Percentiles rank a stretch among this genome's conserved stretches.
Conservation (phyloP, 2,329 filamentous ascomycete species). For the Aspergillus sp. region DNA sequence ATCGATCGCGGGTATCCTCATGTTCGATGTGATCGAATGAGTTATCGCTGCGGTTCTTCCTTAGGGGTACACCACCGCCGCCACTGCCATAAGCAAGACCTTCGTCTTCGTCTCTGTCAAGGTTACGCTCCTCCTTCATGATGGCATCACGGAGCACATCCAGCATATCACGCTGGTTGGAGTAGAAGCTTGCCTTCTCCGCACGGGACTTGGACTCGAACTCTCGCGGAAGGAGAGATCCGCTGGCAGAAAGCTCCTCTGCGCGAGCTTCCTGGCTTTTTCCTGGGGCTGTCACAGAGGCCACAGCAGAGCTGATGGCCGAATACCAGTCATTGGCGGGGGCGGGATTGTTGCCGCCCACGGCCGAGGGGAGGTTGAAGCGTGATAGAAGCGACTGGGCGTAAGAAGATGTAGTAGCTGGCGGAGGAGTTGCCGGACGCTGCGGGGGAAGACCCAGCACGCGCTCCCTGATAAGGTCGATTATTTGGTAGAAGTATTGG, state of each 20-base stretch:
- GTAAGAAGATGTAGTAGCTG: constrained; percentile 56
- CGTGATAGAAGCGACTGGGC: constrained; percentile 79
- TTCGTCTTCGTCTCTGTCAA: constrained; percentile 45
- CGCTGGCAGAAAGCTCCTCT: constrained; percentile 56
- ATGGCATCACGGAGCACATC: constrained; percentile 73
- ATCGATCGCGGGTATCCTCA: constrained; percentile 54
- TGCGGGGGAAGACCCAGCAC: constrained; percentile 73
- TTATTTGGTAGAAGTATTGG: constrained; percentile 68
- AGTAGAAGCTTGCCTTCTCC: constrained; percentile 72
- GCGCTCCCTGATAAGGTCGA: constrained; percentile 72
- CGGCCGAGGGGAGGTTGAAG: constrained; percentile 76
- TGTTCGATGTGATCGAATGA: constrained; percentile 89
- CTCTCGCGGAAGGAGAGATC: constrained; percentile 68
- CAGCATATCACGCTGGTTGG: constrained; percentile 75
- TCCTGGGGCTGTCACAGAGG: constrained; percentile 53
- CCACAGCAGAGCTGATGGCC: constrained; percentile 72
- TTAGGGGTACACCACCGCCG: constrained; percentile 47
- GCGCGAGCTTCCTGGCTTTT: constrained; percentile 42
- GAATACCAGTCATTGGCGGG: constrained; percentile 70
- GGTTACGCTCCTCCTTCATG: constrained; percentile 71
- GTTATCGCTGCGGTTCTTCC: constrained; percentile 79
- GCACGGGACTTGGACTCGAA: constrained; percentile 60
- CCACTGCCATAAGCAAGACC: constrained; percentile 38
- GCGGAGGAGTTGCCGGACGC: constrained; percentile 49
- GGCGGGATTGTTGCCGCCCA: constrained; percentile 50